Evolutionary conservation across 225 moss, liverwort and hornwort genomes (phyloP).

Genomic region (Pseudisothecium myosuroides): DNA sequence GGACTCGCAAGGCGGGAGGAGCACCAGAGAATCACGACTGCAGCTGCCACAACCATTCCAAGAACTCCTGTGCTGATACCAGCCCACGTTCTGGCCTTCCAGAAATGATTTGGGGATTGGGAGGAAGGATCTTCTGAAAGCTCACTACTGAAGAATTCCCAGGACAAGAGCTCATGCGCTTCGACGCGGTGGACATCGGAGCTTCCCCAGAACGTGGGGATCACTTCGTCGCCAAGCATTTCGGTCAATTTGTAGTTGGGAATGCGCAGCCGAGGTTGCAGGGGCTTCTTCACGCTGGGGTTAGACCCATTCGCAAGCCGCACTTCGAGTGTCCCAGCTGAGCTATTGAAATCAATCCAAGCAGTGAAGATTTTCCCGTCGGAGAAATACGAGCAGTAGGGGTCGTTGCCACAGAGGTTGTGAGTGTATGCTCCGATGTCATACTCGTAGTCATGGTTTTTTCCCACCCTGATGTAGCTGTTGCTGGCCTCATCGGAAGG

Average conservation of each 20-base stretch:
- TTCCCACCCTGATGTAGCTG: neutral
- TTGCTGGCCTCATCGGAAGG: neutral
- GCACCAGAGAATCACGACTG: neutral
- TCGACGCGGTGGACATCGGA: neutral
- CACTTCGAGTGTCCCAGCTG: neutral
- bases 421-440: neutral
- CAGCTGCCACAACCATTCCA: neutral
- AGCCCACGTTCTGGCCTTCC: neutral
- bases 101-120: neutral
- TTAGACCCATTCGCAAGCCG: neutral
- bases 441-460: neutral
- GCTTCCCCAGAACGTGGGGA: neutral
- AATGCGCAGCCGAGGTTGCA: neutral
- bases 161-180: neutral
- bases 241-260: neutral
- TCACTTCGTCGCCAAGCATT: neutral
- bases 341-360: neutral
- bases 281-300: neutral
- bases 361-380: neutral
- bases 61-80: neutral
- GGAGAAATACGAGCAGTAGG: neutral
- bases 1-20: neutral
- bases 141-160: neutral
- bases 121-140: neutral
- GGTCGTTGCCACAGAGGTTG: neutral